phyloP scores from a whole-genome alignment of 495 filamentous ascomycete species.

The Trichoderma asperelloides region DNA sequence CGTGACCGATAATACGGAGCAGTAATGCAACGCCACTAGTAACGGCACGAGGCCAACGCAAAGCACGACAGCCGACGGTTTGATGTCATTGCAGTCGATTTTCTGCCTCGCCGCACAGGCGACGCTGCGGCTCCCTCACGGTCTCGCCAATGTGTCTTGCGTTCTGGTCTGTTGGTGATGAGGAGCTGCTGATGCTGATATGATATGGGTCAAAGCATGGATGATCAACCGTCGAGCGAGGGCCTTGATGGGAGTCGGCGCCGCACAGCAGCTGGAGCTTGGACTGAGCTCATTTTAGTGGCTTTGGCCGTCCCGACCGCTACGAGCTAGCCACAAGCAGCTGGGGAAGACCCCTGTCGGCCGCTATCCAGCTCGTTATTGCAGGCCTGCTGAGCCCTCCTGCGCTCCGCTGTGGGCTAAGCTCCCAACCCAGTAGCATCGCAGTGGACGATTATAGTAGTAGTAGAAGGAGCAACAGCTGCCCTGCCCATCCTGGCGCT shows the following conservation, averaged over 20 bases:
- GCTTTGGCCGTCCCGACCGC: background rate
- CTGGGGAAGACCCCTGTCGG: conserved; percentile 2
- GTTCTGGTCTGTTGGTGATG: background rate
- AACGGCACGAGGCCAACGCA: background rate
- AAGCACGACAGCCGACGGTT: background rate
- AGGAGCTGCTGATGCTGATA: background rate
- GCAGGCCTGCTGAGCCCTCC: background rate
- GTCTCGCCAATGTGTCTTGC: background rate
- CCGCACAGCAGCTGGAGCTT: background rate
- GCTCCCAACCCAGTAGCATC: background rate
- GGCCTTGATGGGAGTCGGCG: background rate
- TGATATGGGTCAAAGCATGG: background rate
- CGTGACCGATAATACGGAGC: background rate
- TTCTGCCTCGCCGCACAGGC: background rate
- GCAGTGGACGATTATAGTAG: background rate
- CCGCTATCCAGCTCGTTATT: background rate
- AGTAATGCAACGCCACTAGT: background rate
- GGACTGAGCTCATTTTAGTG: background rate
- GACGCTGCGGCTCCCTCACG: background rate
- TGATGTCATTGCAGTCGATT: background rate
- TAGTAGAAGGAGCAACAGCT: background rate
- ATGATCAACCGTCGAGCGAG: background rate
- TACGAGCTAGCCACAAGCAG: background rate
- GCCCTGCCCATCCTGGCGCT: background rate
- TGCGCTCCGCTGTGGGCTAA: background rate